A percentile compares a stretch with the other conserved stretches of the same genome.
Evolutionary conservation across 495 filamentous ascomycete species (phyloP).

Genomic region (Penicillium coffeae): DNA sequence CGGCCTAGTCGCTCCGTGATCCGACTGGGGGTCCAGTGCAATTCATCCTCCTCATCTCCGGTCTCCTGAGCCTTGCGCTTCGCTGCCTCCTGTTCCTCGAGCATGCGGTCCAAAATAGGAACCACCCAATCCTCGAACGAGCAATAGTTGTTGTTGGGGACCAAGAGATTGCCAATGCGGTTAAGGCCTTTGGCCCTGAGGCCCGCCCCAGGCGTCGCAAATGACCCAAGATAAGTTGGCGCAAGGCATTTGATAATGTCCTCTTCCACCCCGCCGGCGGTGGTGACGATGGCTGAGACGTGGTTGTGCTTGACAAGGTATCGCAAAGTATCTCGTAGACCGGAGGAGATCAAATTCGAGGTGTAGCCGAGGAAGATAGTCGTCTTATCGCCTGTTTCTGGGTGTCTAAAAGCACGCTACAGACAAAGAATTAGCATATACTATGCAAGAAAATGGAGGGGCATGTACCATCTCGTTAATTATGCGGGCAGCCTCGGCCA

Average conservation of each 20-base stretch:
- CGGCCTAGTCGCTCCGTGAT: slow-evolving; percentile 81
- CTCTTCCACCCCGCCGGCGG: slow-evolving; percentile 95
- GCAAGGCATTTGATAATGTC: slow-evolving; percentile 97
- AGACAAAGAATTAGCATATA: neutral
- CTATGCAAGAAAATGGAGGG: neutral
- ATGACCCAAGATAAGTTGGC: slow-evolving; percentile 86
- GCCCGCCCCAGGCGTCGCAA: slow-evolving; percentile 66
- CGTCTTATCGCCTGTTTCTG: slow-evolving; percentile 66
- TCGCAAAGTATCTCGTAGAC: slow-evolving; percentile 83
- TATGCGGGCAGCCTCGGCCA: slow-evolving; percentile 79
- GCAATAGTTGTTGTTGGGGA: slow-evolving; percentile 96
- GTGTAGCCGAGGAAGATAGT: slow-evolving; percentile 98
- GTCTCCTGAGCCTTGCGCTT: slow-evolving; percentile 41
- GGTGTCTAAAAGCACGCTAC: slow-evolving; percentile 71
- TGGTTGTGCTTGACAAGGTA: slow-evolving; percentile 90
- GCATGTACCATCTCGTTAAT: slow-evolving; percentile 84
- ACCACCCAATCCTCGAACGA: slow-evolving; percentile 96
- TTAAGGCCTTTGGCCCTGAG: slow-evolving; percentile 84
- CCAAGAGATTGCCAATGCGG: slow-evolving; percentile 92
- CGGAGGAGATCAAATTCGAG: slow-evolving; percentile 93
- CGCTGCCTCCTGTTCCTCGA: slow-evolving; percentile 84
- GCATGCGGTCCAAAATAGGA: slow-evolving; percentile 85
- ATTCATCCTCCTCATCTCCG: slow-evolving; percentile 58
- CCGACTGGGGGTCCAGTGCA: slow-evolving; percentile 87
- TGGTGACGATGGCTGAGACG: slow-evolving; percentile 88